Percentiles rank a stretch among this genome's conserved stretches.
Evolutionary conservation across 306 rosid genomes (phyloP).

Genomic region (Acacia melanoxylon): DNA sequence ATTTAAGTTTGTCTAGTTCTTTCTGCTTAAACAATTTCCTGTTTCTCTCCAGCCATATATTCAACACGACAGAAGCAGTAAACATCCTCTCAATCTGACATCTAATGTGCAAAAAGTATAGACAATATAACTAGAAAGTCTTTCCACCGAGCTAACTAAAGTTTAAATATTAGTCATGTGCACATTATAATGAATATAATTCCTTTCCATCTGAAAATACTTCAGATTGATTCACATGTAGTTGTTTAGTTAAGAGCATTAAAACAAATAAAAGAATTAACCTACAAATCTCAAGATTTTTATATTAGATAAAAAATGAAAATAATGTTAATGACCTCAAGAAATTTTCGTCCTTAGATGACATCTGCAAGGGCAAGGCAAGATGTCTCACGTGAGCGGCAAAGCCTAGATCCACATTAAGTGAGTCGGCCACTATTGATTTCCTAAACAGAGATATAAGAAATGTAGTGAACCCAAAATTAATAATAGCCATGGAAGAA

Average conservation of each 20-base stretch:
- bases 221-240: not conserved
- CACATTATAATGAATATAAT: not conserved
- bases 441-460: slow-evolving; percentile 59
- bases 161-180: not conserved
- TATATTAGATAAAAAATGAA: slow-evolving; percentile 8
- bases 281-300: not conserved
- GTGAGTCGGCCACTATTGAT: slow-evolving; percentile 90
- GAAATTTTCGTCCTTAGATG: slow-evolving; percentile 81
- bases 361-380: slow-evolving; percentile 93
- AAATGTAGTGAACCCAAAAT: slow-evolving; percentile 11
- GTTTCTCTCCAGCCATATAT: not conserved
- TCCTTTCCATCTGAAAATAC: not conserved
- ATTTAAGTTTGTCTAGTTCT: not conserved
- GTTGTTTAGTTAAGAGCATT: slow-evolving; percentile 3
- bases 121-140: not conserved
- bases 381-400: slow-evolving; percentile 97
- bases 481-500: slow-evolving; percentile 22
- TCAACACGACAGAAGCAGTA: not conserved
- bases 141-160: slow-evolving; percentile 2
- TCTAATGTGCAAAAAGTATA: not conserved
- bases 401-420: slow-evolving; percentile 93
- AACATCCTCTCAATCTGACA: not conserved
- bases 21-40: not conserved
- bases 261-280: slow-evolving; percentile 15
- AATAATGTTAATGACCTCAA: slow-evolving; percentile 57